Percentiles rank a stretch among this genome's conserved stretches.
phyloP scores from a whole-genome alignment of 2,329 filamentous ascomycete genomes.

The Alternaria dauci region DNA sequence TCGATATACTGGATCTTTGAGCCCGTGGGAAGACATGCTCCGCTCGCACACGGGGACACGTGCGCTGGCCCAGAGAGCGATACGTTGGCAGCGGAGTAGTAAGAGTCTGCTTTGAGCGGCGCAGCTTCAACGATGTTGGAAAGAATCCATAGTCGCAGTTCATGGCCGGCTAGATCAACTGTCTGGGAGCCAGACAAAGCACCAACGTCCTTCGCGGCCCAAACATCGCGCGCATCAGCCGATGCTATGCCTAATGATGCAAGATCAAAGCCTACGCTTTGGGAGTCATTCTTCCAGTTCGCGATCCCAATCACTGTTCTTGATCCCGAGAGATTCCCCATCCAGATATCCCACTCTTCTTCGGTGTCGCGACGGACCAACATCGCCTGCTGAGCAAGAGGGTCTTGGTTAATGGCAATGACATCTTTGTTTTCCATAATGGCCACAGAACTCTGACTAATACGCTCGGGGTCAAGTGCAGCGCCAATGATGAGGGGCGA shows the following conservation, averaged over 20 bases:
- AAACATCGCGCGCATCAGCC: constrained; percentile 50
- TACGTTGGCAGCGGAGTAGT: constrained; percentile 45
- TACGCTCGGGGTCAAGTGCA: constrained; percentile 40
- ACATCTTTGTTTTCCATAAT: constrained; percentile 61
- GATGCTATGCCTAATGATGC: constrained; percentile 40
- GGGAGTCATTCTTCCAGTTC: constrained; percentile 49
- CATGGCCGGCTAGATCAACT: constrained; percentile 33
- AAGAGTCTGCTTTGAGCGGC: constrained; percentile 28
- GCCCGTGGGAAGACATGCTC: constrained; percentile 40
- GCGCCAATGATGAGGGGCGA: constrained; percentile 57
- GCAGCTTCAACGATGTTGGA: constrained; percentile 38
- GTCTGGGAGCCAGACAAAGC: constrained; percentile 24
- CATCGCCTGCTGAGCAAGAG: constrained; percentile 61
- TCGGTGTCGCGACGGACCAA: constrained; percentile 55
- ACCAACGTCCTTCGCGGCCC: constrained; percentile 40
- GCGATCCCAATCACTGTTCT: constrained; percentile 49
- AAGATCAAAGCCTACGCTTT: constrained; percentile 45
- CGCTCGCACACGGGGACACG: constrained; percentile 31
- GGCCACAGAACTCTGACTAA: constrained; percentile 32
- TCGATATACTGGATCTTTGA: constrained; percentile 47
- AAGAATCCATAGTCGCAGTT: constrained; percentile 46
- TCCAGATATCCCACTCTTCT: constrained; percentile 51
- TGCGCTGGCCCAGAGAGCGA: constrained; percentile 42
- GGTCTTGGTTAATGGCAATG: constrained; percentile 67
- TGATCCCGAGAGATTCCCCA: constrained; percentile 48